Evolutionary conservation across 192 early-diverging fungal genomes (phyloP), one percentile per base, ranked within the genome.

Genomic region (Lunasporangiospora selenospora): DNA sequence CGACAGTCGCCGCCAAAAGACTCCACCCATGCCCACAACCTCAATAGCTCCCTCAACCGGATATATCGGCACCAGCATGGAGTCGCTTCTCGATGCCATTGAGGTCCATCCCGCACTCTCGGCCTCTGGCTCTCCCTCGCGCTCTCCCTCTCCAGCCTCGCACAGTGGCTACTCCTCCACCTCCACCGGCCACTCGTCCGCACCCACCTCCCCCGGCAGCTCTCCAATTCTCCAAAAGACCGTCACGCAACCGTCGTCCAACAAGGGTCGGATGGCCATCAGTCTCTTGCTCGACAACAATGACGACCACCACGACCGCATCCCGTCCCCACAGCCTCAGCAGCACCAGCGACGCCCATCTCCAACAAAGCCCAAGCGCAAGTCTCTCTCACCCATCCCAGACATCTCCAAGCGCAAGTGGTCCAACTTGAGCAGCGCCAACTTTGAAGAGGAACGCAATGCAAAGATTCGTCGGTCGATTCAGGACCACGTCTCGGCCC

Each of bases 391-490:
- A 5, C 45, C 53, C 24, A 37, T 45, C 44, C 55, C 44, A 19
- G 60, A 63, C 37, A 47, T 62, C 38, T 53, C 23, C 40, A 76
- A 76, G 65, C 75, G 75, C 37, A 76, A 76, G 36, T 76, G 75
- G 75, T 79, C 78, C 2, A 63, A 75, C 27, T 30, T 59, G 21
- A 59, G 63, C 55, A 64, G 45, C 31, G 44, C 42, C 49, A 65
- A 67, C 50, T 39, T 65, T 52, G 65, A 80, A 42, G 78, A 80
- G 13, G 60, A 71, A 16, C 58, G 76, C 27, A 75, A 53, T 23
- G 65, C 76, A 30, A 83, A 83, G 60, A 76, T 83, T 13, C 77
- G 76, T 37, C 69, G 75, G 18, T 77, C 76, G n/a, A 77, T 76
- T 15, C 76, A 66, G 13, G 71, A 77, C 39, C 64, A 75, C 37